Percentiles rank a stretch among this genome's conserved stretches.
Evolutionary conservation across 2,329 filamentous ascomycete species (phyloP).

Genomic region (Diaporthe longicolla): DNA sequence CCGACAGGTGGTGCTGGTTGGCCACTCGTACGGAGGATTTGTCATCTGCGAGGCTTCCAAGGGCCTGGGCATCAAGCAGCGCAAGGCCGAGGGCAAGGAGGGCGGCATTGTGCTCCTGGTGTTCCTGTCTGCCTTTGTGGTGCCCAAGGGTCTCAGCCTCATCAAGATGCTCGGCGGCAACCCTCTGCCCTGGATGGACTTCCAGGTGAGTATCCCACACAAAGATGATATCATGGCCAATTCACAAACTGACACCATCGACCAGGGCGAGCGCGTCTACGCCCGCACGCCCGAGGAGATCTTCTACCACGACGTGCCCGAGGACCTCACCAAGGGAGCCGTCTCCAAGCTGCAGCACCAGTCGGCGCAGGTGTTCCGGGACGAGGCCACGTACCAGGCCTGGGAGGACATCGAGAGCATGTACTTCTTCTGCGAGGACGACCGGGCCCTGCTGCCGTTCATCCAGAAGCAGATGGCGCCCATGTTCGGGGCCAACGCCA

Average conservation of each 20-base stretch:
- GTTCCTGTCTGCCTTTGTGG: slow-evolving; percentile 49
- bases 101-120: slow-evolving; percentile 53
- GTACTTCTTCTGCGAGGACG: slow-evolving; percentile 45
- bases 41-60: slow-evolving; percentile 49
- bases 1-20: slow-evolving; percentile 51
- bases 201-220: slow-evolving; percentile 29
- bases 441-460: slow-evolving; percentile 41
- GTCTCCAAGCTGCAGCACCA: slow-evolving; percentile 43
- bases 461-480: slow-evolving; percentile 41
- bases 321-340: slow-evolving; percentile 38
- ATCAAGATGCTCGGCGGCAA: slow-evolving; percentile 45
- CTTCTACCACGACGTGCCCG: slow-evolving; percentile 45
- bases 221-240: no score
- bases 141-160: slow-evolving; percentile 45
- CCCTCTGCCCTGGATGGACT: slow-evolving; percentile 47
- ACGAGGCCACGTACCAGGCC: slow-evolving; percentile 45
- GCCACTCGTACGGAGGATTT: slow-evolving; percentile 53
- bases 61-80: slow-evolving; percentile 50
- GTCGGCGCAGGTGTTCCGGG: slow-evolving; percentile 43
- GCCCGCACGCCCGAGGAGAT: slow-evolving; percentile 40
- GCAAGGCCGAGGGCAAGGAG: slow-evolving; percentile 49
- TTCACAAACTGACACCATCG: slow-evolving; percentile 10
- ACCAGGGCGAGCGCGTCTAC: slow-evolving; percentile 41
- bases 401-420: slow-evolving; percentile 45
- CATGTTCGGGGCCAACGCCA: slow-evolving; percentile 38